Base-by-base conservation (phyloP, 192 early-diverging fungal genomes). In the Globomyces pollinis-pini region DNA sequence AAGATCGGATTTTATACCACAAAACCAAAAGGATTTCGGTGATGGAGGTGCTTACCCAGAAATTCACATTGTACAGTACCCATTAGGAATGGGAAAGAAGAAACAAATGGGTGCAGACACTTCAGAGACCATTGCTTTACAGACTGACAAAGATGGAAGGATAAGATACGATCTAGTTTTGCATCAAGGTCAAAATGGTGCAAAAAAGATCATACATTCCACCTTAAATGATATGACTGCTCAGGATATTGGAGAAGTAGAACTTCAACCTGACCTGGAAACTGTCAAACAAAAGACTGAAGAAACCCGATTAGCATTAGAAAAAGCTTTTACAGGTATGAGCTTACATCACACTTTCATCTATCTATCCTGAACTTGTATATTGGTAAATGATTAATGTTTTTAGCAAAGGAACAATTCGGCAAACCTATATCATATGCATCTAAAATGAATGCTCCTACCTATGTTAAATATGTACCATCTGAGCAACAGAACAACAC, bases 31-130 rank as follows among this genome's bases (percentile, higher is more conserved):
- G 72, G 94, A 99, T 65, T 99, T 88, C 84, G 93, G 90, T 54
- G 91, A 94, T 73, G 96, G 96, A 31, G 96, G 96, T 30, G 92
- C 96, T 0, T 99, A 86, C 62, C 96, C 96, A 23, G 96, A 99
- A 71, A 86, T 94, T 55, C 84, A 85, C 62, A 70, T 89, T 41
- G 83, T 84, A 2, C 96, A 99, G 68, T 97, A 95, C 59, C 96
- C 96, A 11, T 70, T 92, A 30, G 91, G 93, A 56, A 88, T 99
- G 90, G 96, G 96, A 8, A 79, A 87, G 6, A 86, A 84, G 59
- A 85, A 83, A 53, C 72, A 63, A 29, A 67, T 68, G 33, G 65
- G 47, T 15, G 34, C 38, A 4, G 53, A 61, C 3, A 38, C 29
- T 32, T 77, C 70, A 3, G 78, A 76, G 43, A 80, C 91, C 0